Conservation (phyloP, 1,139 yeast genomes). For the Kurtzmaniella quercitrusa region DNA sequence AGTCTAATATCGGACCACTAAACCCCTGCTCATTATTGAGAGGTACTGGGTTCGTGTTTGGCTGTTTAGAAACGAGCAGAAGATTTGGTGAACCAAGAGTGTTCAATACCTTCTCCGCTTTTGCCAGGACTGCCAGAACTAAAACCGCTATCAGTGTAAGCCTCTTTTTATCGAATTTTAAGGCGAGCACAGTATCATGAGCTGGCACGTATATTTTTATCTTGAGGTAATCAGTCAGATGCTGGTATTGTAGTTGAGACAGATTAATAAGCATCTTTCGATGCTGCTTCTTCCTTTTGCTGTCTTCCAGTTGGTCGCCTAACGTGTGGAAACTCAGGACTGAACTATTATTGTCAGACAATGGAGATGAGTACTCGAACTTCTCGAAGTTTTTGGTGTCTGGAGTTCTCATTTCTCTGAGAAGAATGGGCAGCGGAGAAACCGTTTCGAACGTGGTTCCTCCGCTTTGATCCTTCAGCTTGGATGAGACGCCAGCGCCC, state of each 20-base stretch:
- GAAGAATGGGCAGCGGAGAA: neutral
- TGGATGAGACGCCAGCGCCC: neutral
- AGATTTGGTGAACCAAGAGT: neutral
- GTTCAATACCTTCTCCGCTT: neutral
- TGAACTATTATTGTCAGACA: neutral
- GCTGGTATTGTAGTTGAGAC: neutral
- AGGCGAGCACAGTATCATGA: conserved; percentile 2
- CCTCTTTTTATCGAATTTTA: neutral
- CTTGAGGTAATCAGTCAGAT: neutral
- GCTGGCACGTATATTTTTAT: conserved; percentile 1
- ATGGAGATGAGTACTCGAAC: neutral
- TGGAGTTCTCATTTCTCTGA: neutral
- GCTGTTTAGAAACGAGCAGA: conserved; percentile 5
- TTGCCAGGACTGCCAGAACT: neutral
- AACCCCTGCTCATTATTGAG: conserved; percentile 4
- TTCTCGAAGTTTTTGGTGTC: neutral
- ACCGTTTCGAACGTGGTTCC: neutral
- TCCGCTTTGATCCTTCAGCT: neutral
- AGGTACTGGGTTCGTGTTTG: conserved; percentile 4
- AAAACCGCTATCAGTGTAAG: neutral
- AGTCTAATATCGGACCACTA: conserved; percentile 6
- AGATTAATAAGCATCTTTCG: neutral
- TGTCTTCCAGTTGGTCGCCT: neutral
- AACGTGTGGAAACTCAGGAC: neutral
- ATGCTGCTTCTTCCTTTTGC: conserved; percentile 1